These are phyloP conservation scores for Plectranthus barbatus DNA, from an alignment of 257 asterid genomes.

Conservation along the genomic window DNA sequence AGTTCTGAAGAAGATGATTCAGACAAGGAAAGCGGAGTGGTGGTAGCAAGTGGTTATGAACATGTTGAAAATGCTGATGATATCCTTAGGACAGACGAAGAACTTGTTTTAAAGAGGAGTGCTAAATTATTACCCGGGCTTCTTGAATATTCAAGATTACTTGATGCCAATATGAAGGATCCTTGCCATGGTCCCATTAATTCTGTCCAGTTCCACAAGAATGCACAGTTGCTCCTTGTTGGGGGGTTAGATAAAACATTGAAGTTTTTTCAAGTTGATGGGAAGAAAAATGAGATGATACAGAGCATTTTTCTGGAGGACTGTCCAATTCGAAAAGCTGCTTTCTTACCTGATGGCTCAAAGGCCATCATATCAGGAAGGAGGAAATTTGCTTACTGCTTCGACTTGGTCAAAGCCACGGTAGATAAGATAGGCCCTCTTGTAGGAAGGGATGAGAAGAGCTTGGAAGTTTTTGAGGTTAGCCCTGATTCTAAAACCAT, in stretches of 20 bases:
- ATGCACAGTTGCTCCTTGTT: slow-evolving; percentile 80
- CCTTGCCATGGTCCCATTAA: slow-evolving; percentile 54
- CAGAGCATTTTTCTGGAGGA: slow-evolving; percentile 80
- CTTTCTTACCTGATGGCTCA: slow-evolving; percentile 87
- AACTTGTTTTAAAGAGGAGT: slow-evolving; percentile 50
- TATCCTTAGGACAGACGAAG: slow-evolving; percentile 62
- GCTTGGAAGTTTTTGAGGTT: slow-evolving; percentile 83
- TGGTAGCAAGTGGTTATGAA: slow-evolving; percentile 31
- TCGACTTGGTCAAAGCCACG: slow-evolving; percentile 66
- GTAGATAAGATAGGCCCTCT: slow-evolving; percentile 75
- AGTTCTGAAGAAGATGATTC: slow-evolving; percentile 61
- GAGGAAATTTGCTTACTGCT: slow-evolving; percentile 77
- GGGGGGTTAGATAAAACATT: slow-evolving; percentile 76
- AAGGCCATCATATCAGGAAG: slow-evolving; percentile 72
- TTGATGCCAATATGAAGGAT: slow-evolving; percentile 66
- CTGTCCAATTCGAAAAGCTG: slow-evolving; percentile 76
- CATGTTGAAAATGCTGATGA: slow-evolving; percentile 22
- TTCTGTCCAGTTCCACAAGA: slow-evolving; percentile 85
- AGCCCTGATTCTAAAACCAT: slow-evolving; percentile 85
- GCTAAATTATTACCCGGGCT: slow-evolving; percentile 58
- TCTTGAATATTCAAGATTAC: slow-evolving; percentile 71
- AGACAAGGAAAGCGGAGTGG: slow-evolving; percentile 35
- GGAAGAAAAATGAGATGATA: slow-evolving; percentile 66
- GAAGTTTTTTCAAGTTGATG: slow-evolving; percentile 81
- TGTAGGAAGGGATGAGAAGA: slow-evolving; percentile 84